Evolutionary conservation across 345 rosid species (phyloP), one percentile per base, ranked within the genome.

Genomic region (Bretschneidera sinensis): DNA sequence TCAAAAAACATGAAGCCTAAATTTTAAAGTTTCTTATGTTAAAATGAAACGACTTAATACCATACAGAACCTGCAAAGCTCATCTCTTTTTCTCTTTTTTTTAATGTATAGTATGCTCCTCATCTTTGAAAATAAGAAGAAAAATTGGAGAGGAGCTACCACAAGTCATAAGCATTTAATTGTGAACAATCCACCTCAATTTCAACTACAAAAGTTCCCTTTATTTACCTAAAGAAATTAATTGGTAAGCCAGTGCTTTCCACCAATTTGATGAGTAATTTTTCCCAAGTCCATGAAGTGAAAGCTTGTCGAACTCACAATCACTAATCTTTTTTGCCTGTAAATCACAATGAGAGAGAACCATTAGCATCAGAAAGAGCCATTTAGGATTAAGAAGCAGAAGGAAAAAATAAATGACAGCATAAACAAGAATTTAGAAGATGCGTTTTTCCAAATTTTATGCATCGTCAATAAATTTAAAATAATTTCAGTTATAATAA

Each of bases 221-320:
- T 56, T 21, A 24, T 15, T 35, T 74, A 76, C 79, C 84, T 48
- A 65, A 55, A 47, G 77, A 74, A 35, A 76, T 71, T 56, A 76
- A 74, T 35, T 71, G 81, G 52, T 65, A 28, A 18, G 75, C 81
- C 61, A 80, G 54, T 45, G 67, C 55, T 71, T 80, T 80, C 84
- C 84, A 80, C 84, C 84, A 80, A 28, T 68, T 73, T 59, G 81
- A 59, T 17, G 75, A 43, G 52, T 73, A 56, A 47, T 73, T 64
- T 70, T 71, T 76, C 62, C 83, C 83, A 23, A 68, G 83, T 62
- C 83, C 83, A 63, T 79, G 80, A 62, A 79, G 72, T 8, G 76
- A 78, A 59, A 79, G 78, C 76, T 73, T 70, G 73, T 79, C 76
- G 60, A 79, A 76, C 19, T 68, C 70, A 57, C 65, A 57, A 43